Evolutionary conservation across 1,139 yeast species (phyloP).

Genomic region (Kurtzmaniella quercitrusa): DNA sequence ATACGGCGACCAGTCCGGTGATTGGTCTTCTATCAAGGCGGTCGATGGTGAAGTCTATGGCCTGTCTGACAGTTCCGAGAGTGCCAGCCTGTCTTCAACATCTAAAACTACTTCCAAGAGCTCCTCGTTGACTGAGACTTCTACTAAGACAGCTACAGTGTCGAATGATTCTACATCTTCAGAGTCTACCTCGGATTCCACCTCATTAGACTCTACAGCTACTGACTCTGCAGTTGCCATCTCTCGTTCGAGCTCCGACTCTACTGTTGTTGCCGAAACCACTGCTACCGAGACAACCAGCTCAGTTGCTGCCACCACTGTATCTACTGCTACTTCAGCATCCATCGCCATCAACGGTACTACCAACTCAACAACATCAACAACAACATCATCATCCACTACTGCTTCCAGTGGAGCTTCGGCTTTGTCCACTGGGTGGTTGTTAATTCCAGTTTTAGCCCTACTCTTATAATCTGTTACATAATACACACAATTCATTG

Average conservation of each 20-base stretch:
- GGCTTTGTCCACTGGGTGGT: background rate
- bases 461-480: background rate
- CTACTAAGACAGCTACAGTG: background rate
- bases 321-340: constrained; percentile 2
- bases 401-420: background rate
- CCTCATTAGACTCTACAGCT: background rate
- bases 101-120: constrained; percentile 1
- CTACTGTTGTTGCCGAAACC: constrained; percentile 1
- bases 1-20: constrained; percentile 55
- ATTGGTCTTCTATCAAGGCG: constrained; percentile 64
- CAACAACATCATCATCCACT: background rate
- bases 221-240: background rate
- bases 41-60: constrained; percentile 59
- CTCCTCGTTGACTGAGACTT: constrained; percentile 1
- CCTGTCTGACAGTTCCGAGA: constrained; percentile 25
- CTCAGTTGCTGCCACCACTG: constrained; percentile 1
- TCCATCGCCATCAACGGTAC: constrained; percentile 2
- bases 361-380: background rate
- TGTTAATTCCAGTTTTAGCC: background rate
- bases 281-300: background rate
- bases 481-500: background rate
- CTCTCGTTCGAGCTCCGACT: background rate
- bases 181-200: background rate
- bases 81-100: constrained; percentile 5
- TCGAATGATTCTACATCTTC: background rate